phyloP scores from a whole-genome alignment of 805 yeast genomes.

The Candida ponderosae region DNA sequence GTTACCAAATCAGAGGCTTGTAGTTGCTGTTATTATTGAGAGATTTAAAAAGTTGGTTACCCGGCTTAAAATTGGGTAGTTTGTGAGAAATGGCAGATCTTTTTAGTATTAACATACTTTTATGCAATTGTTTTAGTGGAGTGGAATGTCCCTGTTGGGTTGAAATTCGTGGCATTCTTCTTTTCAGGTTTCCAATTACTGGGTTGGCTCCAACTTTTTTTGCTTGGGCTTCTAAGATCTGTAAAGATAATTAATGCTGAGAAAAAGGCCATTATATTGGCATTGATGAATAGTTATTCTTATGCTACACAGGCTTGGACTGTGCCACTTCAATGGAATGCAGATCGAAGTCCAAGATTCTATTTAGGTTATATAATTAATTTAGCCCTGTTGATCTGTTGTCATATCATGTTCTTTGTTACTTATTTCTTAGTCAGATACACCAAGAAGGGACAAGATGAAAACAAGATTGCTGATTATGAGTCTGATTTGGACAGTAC shows the following conservation, averaged over 20 bases:
- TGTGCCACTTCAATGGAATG: constrained; percentile 7
- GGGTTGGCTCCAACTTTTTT: constrained; percentile 5
- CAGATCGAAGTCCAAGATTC: constrained; percentile 4
- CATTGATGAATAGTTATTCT: constrained; percentile 6
- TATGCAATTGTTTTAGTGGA: not conserved
- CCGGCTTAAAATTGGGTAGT: no score
- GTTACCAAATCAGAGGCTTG: no score
- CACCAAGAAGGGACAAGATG: constrained; percentile 1
- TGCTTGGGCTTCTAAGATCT: constrained; percentile 6
- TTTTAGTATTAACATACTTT: no score
- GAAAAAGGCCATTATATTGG: constrained; percentile 6
- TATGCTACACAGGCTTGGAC: constrained; percentile 9
- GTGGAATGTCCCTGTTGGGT: not conserved
- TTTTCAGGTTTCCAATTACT: not conserved
- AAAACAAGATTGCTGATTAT: no score
- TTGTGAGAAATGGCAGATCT: no score
- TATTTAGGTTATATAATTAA: constrained; percentile 4
- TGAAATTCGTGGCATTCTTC: constrained; percentile 1
- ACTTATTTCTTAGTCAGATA: not conserved
- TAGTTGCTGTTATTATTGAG: no score
- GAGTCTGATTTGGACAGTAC: no score
- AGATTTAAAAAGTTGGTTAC: no score
- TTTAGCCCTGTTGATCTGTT: constrained; percentile 1
- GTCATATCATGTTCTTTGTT: constrained; percentile 1
- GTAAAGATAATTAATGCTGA: constrained; percentile 8